Conservation (phyloP, 2,329 filamentous ascomycete species). For the Sclerotinia minor region DNA sequence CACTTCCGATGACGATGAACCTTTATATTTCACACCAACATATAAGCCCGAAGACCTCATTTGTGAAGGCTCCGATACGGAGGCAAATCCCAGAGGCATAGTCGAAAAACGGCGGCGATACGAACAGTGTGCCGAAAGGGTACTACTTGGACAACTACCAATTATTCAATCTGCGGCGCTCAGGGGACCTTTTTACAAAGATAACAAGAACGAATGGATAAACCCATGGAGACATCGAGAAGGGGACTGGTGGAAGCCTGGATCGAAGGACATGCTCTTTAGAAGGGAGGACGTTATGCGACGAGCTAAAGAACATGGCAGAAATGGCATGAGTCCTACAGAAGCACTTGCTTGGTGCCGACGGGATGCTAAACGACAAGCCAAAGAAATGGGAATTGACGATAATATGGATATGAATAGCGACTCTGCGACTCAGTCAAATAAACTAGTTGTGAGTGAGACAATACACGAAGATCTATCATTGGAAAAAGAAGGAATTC, state of each 20-base stretch:
- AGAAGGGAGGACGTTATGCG: slow-evolving; percentile 33
- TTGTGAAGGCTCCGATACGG: slow-evolving; percentile 58
- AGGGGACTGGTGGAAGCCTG: slow-evolving; percentile 33
- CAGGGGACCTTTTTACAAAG: slow-evolving; percentile 57
- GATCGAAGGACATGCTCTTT: slow-evolving; percentile 34
- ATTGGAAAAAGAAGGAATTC: not conserved
- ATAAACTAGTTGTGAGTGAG: slow-evolving; percentile 8
- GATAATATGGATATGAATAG: not conserved
- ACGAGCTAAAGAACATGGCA: slow-evolving; percentile 31
- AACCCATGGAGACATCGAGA: slow-evolving; percentile 51
- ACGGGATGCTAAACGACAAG: slow-evolving; percentile 29
- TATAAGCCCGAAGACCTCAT: slow-evolving; percentile 50
- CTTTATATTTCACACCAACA: slow-evolving; percentile 51
- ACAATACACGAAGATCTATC: not conserved
- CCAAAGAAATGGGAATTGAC: slow-evolving; percentile 17
- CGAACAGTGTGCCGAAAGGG: slow-evolving; percentile 59
- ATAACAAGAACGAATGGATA: slow-evolving; percentile 49
- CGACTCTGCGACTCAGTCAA: not conserved
- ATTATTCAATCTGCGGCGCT: slow-evolving; percentile 61
- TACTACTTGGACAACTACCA: slow-evolving; percentile 56
- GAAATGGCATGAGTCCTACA: slow-evolving; percentile 30
- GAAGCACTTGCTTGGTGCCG: slow-evolving; percentile 35
- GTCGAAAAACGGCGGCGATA: slow-evolving; percentile 56
- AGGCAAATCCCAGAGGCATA: slow-evolving; percentile 51
- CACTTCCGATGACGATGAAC: slow-evolving; percentile 38